Conservation (phyloP, 1,284 basidiomycete species). For the Trichosporon asahii region DNA sequence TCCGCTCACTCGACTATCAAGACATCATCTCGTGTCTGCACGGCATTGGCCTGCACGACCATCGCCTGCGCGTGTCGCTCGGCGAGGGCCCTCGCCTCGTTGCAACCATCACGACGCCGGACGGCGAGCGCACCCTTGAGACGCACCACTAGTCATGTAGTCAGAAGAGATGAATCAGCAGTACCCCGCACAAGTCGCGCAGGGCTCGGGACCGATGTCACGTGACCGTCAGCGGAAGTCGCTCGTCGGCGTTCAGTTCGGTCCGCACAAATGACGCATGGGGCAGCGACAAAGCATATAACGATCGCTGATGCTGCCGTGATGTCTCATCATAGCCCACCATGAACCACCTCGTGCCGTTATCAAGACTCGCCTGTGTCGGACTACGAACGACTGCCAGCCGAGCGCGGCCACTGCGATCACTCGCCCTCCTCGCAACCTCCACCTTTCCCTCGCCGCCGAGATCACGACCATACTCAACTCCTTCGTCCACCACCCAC, state of each 20-base stretch:
- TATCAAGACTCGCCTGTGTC: neutral
- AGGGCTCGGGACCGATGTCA: neutral
- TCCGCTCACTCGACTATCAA: neutral
- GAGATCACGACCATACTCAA: neutral
- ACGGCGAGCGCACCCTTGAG: constrained; percentile 4
- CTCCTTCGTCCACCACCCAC: neutral
- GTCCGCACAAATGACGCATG: neutral
- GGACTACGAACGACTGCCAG: neutral
- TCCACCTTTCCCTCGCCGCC: neutral
- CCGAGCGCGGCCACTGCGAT: neutral
- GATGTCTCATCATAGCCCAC: neutral
- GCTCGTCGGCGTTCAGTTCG: neutral
- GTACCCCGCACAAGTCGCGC: neutral
- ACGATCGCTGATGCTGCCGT: neutral
- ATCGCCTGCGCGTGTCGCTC: neutral
- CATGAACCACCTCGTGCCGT: neutral
- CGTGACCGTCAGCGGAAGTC: neutral
- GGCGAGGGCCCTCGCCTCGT: neutral
- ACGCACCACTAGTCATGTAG: neutral
- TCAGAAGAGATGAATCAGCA: neutral
- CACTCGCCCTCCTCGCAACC: neutral
- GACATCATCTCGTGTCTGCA: neutral
- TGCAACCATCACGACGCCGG: constrained; percentile 11
- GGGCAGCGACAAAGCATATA: neutral
- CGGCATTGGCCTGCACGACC: neutral